Evolutionary conservation across 179 eudicot genomes (phyloP), one percentile per base, ranked within the genome.

Genomic region (Heliamphora pulchella): DNA sequence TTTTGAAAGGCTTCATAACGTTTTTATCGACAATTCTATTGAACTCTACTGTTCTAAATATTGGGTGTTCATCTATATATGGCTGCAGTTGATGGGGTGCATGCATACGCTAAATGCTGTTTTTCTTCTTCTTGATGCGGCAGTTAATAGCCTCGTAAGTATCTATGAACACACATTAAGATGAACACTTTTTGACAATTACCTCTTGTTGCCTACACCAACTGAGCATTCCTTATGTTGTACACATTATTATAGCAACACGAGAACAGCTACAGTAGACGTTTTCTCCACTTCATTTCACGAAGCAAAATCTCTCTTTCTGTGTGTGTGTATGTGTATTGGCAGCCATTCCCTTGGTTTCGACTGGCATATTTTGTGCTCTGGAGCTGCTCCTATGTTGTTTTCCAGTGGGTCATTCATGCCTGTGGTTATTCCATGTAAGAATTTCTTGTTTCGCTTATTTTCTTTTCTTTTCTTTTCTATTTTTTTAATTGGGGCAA

Each of bases 381-480:
- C 46, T 91, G 92, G 94, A 93, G 92, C 83, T 83, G 86, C 54
- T 76, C 86, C 48, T 93, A 93, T 77, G 87, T 91, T 17, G 80
- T 87, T 75, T 93, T 90, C 86, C 94, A 91, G 80, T 93, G 97
- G 97, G 67, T 84, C 62, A 79, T 93, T 79, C 97, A 93, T 75
- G 88, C 91, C 22, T 88, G 90, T 78, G 91, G 94, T 80, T 76
- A 88, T 78, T 75, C 90, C 83, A 83, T 92, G 97, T 90, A 80
- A 83, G 31, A 31, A 31, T 31, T 31, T 31, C 31, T 31, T 31
- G 31, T 31, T 31, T 31, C 31, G 31, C 31, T 31, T 31, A 31
- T n/a, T n/a, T n/a, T n/a, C 54, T 54, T 57, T 20, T 48, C n/a
- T 51, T 18, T 58, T 63, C 41, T 39, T 13, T 67, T 57, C 22